Base-by-base conservation (phyloP, 108 stramenopile genomes). In the Cyclotella kingstonii region DNA sequence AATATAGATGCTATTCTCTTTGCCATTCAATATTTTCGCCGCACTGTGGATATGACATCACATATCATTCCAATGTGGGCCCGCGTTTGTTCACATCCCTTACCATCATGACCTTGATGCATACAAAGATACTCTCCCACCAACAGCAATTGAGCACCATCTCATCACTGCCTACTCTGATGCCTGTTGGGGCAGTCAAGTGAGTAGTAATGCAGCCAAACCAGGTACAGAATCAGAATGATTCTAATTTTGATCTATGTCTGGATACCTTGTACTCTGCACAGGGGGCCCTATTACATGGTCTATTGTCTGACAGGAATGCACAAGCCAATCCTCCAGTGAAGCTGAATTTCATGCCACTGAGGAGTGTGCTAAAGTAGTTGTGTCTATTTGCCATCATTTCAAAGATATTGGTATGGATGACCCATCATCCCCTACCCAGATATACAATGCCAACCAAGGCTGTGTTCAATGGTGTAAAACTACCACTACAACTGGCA, bases 381-480 rank as follows among this genome's bases (percentile, higher is more conserved):
- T 53, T 33, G 31, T 53, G n/a, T 19, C 17, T 4, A 15, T 53
- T 17, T 18, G 17, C 10, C 2, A 30, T 25, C 40, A 28, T 27
- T 11, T 21, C 14, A 3, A 12, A 1, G 54, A 25, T 30, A n/a
- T 40, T 6, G 54, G 54, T 23, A 14, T 55, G 1, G 29, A 33
- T 8, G 54, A 55, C 34, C 29, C 54, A 38, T 41, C 17, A 25
- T n/a, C 23, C 18, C 43, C 15, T 14, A 34, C 27, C 15, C 6
- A 17, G 4, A 31, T 53, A 4, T 60, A 45, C 44, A 60, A 60
- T 18, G 44, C 44, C 59, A 60, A 60, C 33, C 12, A 60, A 60
- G n/a, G 17, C 0, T 40, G 39, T 2, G n/a, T 33, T 46, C 18
- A 60, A 11, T 60, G 59, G 59, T 28, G 44, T 18, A 26, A 40